Conservation (phyloP, 805 yeast species). For the Candida glaebosa region DNA sequence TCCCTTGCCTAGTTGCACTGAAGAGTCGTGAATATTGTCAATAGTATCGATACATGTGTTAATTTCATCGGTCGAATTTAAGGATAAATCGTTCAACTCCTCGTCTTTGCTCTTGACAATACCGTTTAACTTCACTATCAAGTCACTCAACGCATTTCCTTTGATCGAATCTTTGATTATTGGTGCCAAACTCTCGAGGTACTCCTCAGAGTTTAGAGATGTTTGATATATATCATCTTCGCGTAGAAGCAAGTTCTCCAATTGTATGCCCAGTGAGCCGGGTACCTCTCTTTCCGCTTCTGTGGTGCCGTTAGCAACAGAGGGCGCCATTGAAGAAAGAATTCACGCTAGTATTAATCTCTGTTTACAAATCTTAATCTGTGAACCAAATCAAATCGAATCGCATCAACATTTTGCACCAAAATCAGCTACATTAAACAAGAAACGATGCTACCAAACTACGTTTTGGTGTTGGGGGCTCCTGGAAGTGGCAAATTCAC, state of each 20-base stretch:
- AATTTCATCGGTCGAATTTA: slow-evolving; percentile 55
- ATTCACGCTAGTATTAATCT: too few relatives aligned
- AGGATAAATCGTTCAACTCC: slow-evolving; percentile 60
- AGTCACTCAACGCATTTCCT: slow-evolving; percentile 49
- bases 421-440: background rate
- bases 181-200: slow-evolving; percentile 77
- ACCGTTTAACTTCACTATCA: slow-evolving; percentile 53
- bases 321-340: slow-evolving; percentile 9
- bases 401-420: too few relatives aligned
- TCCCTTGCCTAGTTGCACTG: slow-evolving; percentile 54
- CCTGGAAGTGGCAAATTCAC: slow-evolving; percentile 40
- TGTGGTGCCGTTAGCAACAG: slow-evolving; percentile 5
- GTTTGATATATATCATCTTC: slow-evolving; percentile 43
- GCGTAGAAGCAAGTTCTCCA: slow-evolving; percentile 36
- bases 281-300: background rate
- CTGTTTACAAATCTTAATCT: too few relatives aligned
- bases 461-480: slow-evolving; percentile 44
- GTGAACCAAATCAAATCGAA: too few relatives aligned
- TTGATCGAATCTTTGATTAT: slow-evolving; percentile 62
- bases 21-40: slow-evolving; percentile 53
- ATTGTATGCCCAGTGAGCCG: slow-evolving; percentile 17
- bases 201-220: slow-evolving; percentile 59
- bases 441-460: slow-evolving; percentile 27
- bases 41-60: slow-evolving; percentile 60
- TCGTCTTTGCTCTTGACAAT: slow-evolving; percentile 59